phyloP scores from a whole-genome alignment of 2,329 filamentous ascomycete species.

The Metarhizium brunneum region DNA sequence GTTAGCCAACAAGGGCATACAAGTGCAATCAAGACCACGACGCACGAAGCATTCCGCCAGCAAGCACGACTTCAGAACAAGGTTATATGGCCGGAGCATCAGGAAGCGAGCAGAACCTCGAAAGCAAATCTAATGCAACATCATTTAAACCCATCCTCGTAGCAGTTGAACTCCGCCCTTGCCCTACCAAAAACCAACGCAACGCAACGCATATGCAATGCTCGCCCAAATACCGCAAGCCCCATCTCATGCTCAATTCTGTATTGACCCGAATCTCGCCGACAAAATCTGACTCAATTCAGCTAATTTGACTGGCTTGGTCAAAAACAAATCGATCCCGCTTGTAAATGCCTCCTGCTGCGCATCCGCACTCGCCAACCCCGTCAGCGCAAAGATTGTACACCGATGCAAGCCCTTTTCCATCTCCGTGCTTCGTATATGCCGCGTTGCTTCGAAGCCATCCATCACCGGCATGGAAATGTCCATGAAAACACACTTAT shows the following conservation, averaged over 20 bases:
- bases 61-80: no score
- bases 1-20: no score
- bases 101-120: no score
- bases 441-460: constrained; percentile 35
- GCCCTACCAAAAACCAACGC: background rate
- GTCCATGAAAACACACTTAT: constrained; percentile 27
- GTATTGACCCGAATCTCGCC: background rate
- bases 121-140: no score
- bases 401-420: constrained; percentile 1
- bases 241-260: background rate
- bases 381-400: constrained; percentile 41
- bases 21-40: no score
- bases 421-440: constrained; percentile 25
- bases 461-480: constrained; percentile 47
- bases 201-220: background rate
- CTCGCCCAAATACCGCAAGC: background rate
- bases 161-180: no score
- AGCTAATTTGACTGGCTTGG: constrained; percentile 37
- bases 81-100: no score
- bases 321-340: constrained; percentile 42
- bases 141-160: no score
- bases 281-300: constrained; percentile 17
- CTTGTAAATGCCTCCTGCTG: constrained; percentile 40
- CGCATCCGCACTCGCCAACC: constrained; percentile 34
- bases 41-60: no score